Conservation (phyloP, 2,329 filamentous ascomycete species). For the Beauveria bassiana region DNA sequence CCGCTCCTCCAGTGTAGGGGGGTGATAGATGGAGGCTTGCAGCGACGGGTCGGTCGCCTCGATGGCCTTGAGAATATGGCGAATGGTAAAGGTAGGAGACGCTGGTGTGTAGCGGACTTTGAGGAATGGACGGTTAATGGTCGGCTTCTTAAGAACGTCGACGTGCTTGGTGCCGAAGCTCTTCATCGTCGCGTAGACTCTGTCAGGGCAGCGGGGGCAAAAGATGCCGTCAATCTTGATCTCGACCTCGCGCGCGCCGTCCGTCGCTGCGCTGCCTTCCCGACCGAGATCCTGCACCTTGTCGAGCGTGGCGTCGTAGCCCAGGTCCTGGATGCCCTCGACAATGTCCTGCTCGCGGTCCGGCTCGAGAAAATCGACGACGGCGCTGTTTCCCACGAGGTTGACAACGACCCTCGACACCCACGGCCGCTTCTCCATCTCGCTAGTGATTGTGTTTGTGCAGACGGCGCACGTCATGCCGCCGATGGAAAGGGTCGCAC, state of each 20-base stretch:
- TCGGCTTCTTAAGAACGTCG: constrained; percentile 46
- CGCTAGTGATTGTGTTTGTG: constrained; percentile 52
- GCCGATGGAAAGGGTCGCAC: constrained; percentile 50
- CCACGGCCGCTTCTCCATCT: constrained; percentile 48
- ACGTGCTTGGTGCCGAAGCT: constrained; percentile 43
- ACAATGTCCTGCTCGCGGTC: constrained; percentile 26
- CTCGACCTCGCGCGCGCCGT: constrained; percentile 47
- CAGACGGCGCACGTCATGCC: constrained; percentile 72
- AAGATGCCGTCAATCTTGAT: constrained; percentile 66
- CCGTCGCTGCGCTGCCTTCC: constrained; percentile 26
- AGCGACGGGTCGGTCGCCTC: constrained; percentile 59
- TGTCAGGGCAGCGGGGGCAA: constrained; percentile 61
- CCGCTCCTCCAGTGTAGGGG: constrained; percentile 75
- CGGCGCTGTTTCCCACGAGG: constrained; percentile 60
- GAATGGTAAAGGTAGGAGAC: constrained; percentile 63
- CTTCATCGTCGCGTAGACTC: constrained; percentile 46
- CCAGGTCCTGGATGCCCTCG: constrained; percentile 51
- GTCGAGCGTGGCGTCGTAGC: constrained; percentile 57
- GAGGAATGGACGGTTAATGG: constrained; percentile 57
- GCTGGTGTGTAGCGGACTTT: constrained; percentile 63
- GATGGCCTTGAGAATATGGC: constrained; percentile 64
- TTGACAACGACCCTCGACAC: constrained; percentile 53
- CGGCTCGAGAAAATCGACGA: constrained; percentile 43
- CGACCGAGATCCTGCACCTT: constrained; percentile 36
- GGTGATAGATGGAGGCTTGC: constrained; percentile 63